Evolutionary conservation across 768 basidiomycete genomes (phyloP), one percentile per base, ranked within the genome.

Genomic region (Serendipita vermifera): DNA sequence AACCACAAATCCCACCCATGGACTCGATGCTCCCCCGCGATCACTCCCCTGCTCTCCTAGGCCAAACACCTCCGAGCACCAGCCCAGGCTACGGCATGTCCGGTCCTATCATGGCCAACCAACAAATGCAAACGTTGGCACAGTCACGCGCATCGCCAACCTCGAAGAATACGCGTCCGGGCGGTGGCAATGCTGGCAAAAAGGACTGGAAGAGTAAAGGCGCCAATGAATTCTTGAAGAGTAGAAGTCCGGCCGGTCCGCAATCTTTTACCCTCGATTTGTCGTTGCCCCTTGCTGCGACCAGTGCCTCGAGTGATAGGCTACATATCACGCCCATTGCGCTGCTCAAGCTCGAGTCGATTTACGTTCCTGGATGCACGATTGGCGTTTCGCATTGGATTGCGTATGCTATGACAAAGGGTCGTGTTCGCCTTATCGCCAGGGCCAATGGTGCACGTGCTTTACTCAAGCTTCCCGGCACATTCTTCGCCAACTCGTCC

Each of bases 381-480:
- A 90, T 91, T 55, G 88, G 88, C 7, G 88, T 88, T 13, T 89
- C 88, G 3, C 85, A 87, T 64, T 91, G 88, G 86, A 88, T 91
- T 58, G 88, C 88, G 14, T 90, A 91, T 63, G 88, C 87, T 24
- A 91, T 91, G 88, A 89, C 85, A 3, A 80, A 83, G 71, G 86
- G 84, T 80, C 87, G 88, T 58, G 84, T 91, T 53, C 84, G 88
- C 39, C 84, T 91, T 54, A 91, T 90, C 58, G 90, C 87, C 20
- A 78, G 88, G 54, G 86, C 87, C 22, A 89, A 87, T 61, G 88
- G 88, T 33, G 87, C 89, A 67, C 82, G 88, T 54, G 89, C 88
- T 5, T 71, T 91, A 2, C 75, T 91, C n/a, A 85, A 88, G 63
- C 72, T 90, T 40, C 59, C 57, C 33, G 82, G 72, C 17, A 66